These are phyloP conservation scores for Fusarium anguioides DNA, from an alignment of 2,329 filamentous ascomycete species.

Conservation along the genomic window DNA sequence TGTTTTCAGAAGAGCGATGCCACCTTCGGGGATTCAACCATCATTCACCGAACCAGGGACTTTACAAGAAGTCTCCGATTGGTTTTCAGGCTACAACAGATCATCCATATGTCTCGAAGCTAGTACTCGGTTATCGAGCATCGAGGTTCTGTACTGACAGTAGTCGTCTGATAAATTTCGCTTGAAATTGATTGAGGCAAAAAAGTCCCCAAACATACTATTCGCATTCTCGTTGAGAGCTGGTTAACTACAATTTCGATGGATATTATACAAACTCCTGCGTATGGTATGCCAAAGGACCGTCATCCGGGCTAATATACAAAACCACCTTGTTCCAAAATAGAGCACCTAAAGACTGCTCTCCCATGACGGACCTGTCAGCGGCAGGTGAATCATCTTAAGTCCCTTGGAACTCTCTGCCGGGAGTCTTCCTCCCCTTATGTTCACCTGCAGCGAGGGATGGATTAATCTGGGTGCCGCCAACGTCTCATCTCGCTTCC, in stretches of 20 bases:
- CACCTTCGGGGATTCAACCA: too few species aligned
- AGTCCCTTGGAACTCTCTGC: slow-evolving; percentile 43
- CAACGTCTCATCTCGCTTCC: slow-evolving; percentile 56
- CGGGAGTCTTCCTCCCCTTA: slow-evolving; percentile 60
- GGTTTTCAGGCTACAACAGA: too few species aligned
- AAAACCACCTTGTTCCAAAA: not conserved
- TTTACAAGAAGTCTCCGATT: too few species aligned
- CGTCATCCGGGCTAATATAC: not conserved
- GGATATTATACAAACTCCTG: not conserved
- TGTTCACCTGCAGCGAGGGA: slow-evolving; percentile 64
- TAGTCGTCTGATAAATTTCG: too few species aligned
- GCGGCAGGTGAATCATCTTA: slow-evolving; percentile 52
- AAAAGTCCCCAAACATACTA: not conserved
- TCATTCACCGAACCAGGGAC: too few species aligned
- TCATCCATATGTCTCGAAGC: too few species aligned
- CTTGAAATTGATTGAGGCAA: not conserved
- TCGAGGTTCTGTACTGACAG: too few species aligned
- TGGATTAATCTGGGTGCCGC: slow-evolving; percentile 60
- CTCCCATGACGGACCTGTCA: slow-evolving; percentile 27
- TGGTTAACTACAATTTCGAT: not conserved
- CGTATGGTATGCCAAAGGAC: not conserved
- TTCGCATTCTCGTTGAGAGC: too few species aligned
- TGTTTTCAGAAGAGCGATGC: too few species aligned
- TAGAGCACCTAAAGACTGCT: too few species aligned
- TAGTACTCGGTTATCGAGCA: too few species aligned